These are phyloP conservation scores for Plasmodium fragile DNA, from an alignment of 169 alveolate genomes.

Conservation along the genomic window DNA sequence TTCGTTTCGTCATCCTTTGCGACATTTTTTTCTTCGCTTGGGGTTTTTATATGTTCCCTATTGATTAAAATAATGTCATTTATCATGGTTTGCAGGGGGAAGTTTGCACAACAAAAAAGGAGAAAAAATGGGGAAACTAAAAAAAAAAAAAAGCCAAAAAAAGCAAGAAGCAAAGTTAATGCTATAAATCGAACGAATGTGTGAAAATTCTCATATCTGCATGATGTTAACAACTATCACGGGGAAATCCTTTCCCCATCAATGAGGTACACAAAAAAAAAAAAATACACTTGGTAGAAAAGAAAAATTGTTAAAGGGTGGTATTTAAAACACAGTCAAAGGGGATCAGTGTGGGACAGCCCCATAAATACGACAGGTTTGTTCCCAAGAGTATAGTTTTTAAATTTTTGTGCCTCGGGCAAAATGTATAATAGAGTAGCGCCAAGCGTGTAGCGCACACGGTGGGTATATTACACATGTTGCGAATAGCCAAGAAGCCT, in stretches of 20 bases:
- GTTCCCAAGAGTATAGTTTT: neutral
- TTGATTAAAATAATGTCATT: slow-evolving; percentile 67
- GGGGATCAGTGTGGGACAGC: neutral
- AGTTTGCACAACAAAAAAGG: slow-evolving; percentile 5
- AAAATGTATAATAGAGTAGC: neutral
- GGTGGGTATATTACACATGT: neutral
- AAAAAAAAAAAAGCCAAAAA: neutral
- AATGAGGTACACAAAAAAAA: neutral
- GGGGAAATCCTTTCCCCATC: neutral
- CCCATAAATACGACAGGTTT: neutral
- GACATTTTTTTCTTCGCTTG: slow-evolving; percentile 75
- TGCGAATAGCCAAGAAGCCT: neutral
- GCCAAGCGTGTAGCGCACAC: neutral
- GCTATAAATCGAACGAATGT: neutral
- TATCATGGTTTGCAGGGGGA: slow-evolving; percentile 34
- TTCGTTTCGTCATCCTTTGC: slow-evolving; percentile 40
- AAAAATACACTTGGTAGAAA: neutral
- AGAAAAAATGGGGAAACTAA: neutral
- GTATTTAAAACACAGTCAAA: neutral
- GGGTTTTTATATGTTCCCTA: slow-evolving; percentile 40
- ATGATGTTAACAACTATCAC: neutral
- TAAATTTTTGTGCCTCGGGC: neutral
- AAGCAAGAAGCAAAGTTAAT: neutral
- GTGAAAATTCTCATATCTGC: neutral
- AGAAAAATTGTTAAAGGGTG: neutral